Evolutionary conservation across 2,329 filamentous ascomycete genomes (phyloP), one percentile per base, ranked within the genome.

Genomic region (Cytospora piceae): DNA sequence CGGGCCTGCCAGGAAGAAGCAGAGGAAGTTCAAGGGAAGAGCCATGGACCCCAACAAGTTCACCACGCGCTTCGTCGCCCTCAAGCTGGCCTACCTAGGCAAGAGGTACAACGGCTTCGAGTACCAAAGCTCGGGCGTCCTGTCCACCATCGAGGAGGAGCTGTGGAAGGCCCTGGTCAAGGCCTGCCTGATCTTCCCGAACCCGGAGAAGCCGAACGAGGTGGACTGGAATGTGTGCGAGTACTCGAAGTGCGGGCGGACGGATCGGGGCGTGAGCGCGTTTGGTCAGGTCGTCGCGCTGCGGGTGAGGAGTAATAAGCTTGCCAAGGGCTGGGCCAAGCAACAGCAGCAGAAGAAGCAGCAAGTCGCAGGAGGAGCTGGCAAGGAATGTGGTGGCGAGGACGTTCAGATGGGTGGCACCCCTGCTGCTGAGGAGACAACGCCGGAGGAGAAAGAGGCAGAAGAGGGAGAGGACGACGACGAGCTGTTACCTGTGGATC

Each of bases 241-340:
- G 68, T 99, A 98, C 77, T 93, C 91, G 42, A 99, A 99, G 77
- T 97, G 94, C 74, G 95, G 95, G 2, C 85, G 95, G 69, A 99
- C 95, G 22, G 95, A 99, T 75, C 85, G 88, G 62, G 95, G 95
- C 15, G 95, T 99, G 42, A 97, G 93, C 77, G 94, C 95, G 3
- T 99, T 99, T 79, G 95, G 95, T 0, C 95, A 99, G 80, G 95
- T 99, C 65, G 88, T 99, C 73, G 91, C 89, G 0, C 79, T 99
- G 51, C 82, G 90, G 63, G 89, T 99, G 20, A 84, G 94, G 74
- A 97, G 94, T 77, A 91, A 90, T 72, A 81, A 85, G 70, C 92
- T 92, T 89, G 60, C 78, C 78, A 74, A 72, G 64, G 73, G 51
- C 8, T 58, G 32, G 52, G 31, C 32, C 54, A 65, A 62, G 42